Conservation (phyloP, 2,329 filamentous ascomycete species). For the Neofusicoccum parvum region DNA sequence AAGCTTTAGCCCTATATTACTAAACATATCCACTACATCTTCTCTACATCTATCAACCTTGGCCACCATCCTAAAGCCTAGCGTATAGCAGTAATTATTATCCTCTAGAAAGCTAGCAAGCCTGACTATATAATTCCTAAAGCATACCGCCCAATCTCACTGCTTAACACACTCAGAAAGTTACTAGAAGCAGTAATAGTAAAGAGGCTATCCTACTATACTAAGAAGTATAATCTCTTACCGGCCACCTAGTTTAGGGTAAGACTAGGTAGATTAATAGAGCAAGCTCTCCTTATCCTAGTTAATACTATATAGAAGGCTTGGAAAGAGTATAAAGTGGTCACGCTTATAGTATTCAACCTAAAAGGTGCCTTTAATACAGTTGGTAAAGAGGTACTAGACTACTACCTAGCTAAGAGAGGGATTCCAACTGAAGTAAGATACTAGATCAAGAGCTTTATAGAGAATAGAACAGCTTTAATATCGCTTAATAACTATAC, state of each 20-base stretch:
- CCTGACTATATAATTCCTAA: slow-evolving; percentile 29
- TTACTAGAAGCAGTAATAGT: slow-evolving; percentile 27
- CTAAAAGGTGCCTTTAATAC: slow-evolving; percentile 14
- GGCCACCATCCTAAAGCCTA: slow-evolving; percentile 9
- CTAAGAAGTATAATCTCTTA: slow-evolving; percentile 27
- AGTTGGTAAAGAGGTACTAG: not conserved
- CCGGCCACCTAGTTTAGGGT: slow-evolving; percentile 29
- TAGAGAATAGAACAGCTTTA: not conserved
- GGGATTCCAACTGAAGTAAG: not conserved
- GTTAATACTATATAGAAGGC: not conserved
- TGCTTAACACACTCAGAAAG: slow-evolving; percentile 28
- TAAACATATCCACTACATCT: not conserved
- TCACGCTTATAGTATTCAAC: slow-evolving; percentile 1
- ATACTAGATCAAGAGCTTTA: not conserved
- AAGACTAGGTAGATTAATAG: slow-evolving; percentile 25
- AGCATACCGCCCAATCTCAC: slow-evolving; percentile 32
- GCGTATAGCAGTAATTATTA: slow-evolving; percentile 22
- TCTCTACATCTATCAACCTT: not conserved
- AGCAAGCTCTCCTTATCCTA: slow-evolving; percentile 30
- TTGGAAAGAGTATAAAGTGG: not conserved
- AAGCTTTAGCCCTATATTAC: not conserved
- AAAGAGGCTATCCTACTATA: slow-evolving; percentile 25
- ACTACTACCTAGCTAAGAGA: not conserved
- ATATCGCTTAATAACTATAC: not conserved
- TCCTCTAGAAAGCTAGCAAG: slow-evolving; percentile 28